A percentile compares a stretch with the other conserved stretches of the same genome.
Conservation (phyloP, 768 basidiomycete species). For the Steccherinum ochraceum region DNA sequence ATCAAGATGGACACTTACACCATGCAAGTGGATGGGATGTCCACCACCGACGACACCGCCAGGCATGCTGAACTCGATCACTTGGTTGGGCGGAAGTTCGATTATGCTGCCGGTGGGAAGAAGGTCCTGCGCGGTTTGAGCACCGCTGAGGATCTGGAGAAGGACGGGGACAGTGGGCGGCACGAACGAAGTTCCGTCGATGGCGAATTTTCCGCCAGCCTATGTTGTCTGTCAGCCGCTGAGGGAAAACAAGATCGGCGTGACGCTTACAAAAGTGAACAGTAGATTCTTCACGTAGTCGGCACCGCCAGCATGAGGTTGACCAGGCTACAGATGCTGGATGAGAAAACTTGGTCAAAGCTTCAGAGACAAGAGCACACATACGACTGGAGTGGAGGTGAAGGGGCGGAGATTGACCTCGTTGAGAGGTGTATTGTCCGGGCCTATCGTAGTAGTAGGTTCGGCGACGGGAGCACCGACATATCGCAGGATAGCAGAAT, state of each 20-base stretch:
- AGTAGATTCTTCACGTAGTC: background rate
- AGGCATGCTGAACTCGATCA: background rate
- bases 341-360: background rate
- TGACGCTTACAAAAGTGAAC: background rate
- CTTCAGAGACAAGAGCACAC: background rate
- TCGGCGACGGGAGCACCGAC: constrained; percentile 30
- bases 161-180: constrained; percentile 37
- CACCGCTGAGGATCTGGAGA: constrained; percentile 41
- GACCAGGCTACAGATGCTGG: background rate
- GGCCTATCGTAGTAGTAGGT: constrained; percentile 22
- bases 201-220: constrained; percentile 14
- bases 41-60: background rate
- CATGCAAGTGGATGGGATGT: constrained; percentile 13
- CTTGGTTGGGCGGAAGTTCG: constrained; percentile 34
- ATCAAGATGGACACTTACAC: constrained; percentile 15
- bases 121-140: constrained; percentile 29
- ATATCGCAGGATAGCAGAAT: constrained; percentile 42
- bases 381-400: constrained; percentile 7
- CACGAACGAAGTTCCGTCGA: constrained; percentile 24
- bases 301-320: background rate
- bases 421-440: constrained; percentile 23
- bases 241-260: background rate
- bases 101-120: constrained; percentile 35
- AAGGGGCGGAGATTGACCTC: constrained; percentile 19
- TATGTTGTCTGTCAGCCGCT: no score